These are phyloP conservation scores for Pestalotiopsis sp. DNA, from an alignment of 2,329 filamentous ascomycete species.

Conservation along the genomic window DNA sequence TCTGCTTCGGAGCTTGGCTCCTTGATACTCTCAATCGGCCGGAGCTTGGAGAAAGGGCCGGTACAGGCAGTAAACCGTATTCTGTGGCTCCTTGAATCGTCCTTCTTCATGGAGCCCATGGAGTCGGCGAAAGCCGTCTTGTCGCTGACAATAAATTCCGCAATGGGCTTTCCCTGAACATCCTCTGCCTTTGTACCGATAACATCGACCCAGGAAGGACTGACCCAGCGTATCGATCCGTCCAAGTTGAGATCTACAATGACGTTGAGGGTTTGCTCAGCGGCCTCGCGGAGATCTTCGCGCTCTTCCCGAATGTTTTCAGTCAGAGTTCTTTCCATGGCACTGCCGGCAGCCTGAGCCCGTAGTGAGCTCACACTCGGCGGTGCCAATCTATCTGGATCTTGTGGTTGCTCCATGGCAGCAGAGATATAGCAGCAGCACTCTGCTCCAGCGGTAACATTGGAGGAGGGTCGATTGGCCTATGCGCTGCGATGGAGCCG, in stretches of 20 bases:
- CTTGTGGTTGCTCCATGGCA: slow-evolving; percentile 51
- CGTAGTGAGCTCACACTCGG: slow-evolving; percentile 57
- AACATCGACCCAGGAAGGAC: slow-evolving; percentile 92
- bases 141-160: slow-evolving; percentile 77
- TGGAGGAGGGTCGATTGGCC: slow-evolving; percentile 16
- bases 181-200: slow-evolving; percentile 77
- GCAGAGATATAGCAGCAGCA: slow-evolving; percentile 27
- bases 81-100: slow-evolving; percentile 91
- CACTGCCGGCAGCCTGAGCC: slow-evolving; percentile 44
- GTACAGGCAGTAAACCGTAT: slow-evolving; percentile 77
- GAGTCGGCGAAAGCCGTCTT: slow-evolving; percentile 80
- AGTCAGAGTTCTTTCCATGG: slow-evolving; percentile 72
- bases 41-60: slow-evolving; percentile 69
- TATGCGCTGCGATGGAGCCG: slow-evolving; percentile 17
- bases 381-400: slow-evolving; percentile 49
- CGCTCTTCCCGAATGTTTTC: slow-evolving; percentile 91
- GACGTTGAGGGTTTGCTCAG: slow-evolving; percentile 94
- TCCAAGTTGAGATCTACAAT: slow-evolving; percentile 93
- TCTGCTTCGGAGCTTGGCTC: slow-evolving; percentile 35
- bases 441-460: slow-evolving; percentile 38
- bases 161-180: slow-evolving; percentile 76
- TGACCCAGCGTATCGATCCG: slow-evolving; percentile 91
- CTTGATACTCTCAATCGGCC: slow-evolving; percentile 44
- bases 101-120: slow-evolving; percentile 85
- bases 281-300: slow-evolving; percentile 91